Evolutionary conservation across 176 grass and related monocot genomes (phyloP).

Genomic region (Bromus sterilis): DNA sequence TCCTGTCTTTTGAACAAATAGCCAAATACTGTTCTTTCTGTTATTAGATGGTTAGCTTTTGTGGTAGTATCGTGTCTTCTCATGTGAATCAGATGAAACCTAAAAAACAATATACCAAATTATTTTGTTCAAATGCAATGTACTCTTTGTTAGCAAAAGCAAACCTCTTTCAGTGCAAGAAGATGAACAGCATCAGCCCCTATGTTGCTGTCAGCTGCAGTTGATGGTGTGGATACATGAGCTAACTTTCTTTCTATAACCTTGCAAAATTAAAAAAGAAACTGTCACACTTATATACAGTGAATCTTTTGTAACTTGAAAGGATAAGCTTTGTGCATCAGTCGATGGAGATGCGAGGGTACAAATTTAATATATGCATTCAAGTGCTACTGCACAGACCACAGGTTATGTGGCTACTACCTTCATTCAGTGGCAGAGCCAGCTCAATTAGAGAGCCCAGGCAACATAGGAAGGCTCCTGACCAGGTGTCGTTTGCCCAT

Average conservation of each 20-base stretch:
- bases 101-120: constrained; percentile 3
- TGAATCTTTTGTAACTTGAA: background rate
- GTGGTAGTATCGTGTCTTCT: background rate
- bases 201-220: constrained; percentile 57
- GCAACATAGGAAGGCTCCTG: too few species aligned
- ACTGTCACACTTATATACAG: constrained; percentile 31
- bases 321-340: constrained; percentile 2
- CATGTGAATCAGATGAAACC: background rate
- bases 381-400: background rate
- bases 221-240: constrained; percentile 77
- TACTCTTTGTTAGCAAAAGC: constrained; percentile 5
- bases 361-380: background rate
- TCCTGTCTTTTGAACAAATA: background rate
- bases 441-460: too few species aligned
- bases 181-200: constrained; percentile 82
- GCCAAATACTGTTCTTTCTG: background rate
- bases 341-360: background rate
- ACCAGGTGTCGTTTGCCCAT: too few species aligned
- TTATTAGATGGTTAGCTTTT: constrained; percentile 16
- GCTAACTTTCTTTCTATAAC: constrained; percentile 84
- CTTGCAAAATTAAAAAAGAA: constrained; percentile 36
- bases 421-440: too few species aligned
- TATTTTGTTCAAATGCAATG: background rate
- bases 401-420: constrained; percentile 6
- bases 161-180: constrained; percentile 96